A percentile compares a stretch with the other conserved stretches of the same genome.
phyloP scores from a whole-genome alignment of 305 asterid genomes.

The Withania somnifera region DNA sequence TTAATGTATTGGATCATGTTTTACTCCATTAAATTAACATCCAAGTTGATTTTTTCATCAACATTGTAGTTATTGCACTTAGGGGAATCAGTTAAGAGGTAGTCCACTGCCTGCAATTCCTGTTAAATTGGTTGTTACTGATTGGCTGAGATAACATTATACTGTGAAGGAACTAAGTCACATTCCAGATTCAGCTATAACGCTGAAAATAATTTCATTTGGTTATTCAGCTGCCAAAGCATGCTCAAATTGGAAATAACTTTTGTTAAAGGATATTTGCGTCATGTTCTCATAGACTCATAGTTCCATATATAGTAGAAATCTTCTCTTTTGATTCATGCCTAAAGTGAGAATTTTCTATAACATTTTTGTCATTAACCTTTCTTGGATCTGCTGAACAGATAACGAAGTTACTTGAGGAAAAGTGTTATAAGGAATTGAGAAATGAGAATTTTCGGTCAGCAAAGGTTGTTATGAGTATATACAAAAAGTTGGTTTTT shows the following conservation, averaged over 20 bases:
- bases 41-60: neutral
- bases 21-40: neutral
- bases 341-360: neutral
- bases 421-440: slow-evolving; percentile 92
- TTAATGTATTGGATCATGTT: neutral
- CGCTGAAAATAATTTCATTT: neutral
- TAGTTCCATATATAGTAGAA: neutral
- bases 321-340: neutral
- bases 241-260: neutral
- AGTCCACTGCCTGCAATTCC: neutral
- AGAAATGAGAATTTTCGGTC: slow-evolving; percentile 61
- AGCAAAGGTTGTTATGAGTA: slow-evolving; percentile 74
- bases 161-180: neutral
- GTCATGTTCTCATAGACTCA: neutral
- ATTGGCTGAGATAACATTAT: neutral
- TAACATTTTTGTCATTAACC: neutral
- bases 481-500: slow-evolving; percentile 69
- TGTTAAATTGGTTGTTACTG: neutral
- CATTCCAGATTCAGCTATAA: neutral
- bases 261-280: neutral
- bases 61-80: neutral
- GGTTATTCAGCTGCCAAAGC: neutral
- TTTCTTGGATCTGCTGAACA: slow-evolving; percentile 28
- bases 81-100: neutral
- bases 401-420: slow-evolving; percentile 87